Base-by-base conservation (phyloP, 306 rosid genomes). In the Fagus sylvatica region DNA sequence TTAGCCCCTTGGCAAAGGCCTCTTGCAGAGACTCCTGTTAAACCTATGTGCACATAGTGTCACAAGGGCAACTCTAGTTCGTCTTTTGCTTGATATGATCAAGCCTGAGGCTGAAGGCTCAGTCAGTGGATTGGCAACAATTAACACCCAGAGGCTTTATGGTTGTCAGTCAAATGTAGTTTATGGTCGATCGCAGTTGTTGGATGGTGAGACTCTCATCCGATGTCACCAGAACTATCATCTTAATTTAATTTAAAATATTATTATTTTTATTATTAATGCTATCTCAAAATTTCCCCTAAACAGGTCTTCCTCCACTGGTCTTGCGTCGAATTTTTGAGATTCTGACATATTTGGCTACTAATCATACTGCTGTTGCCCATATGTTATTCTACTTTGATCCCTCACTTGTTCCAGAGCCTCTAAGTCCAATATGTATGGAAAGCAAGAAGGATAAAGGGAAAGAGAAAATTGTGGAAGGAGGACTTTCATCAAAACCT, bases 1-100 rank as follows among this genome's bases (percentile, higher is more conserved):
- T 22, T 84, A 96, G 99, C 99, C 99, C 66, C 99, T 96, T 85
- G 98, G 96, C 73, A 96, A 90, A 88, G 99, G 99, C 76, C 98
- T 93, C 75, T 84, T 96, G 85, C 99, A 90, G 89, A 91, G 99
- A 81, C 99, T 96, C 69, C 76, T 96, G 75, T 84, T 93, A 77
- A 96, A 93, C 89, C 87, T 96, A 55, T 91, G 98, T 81, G 97
- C 96, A 6, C 97, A 96, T 77, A 93, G 98, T 74, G 84, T 86
- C 71, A 93, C 97, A 71, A 88, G 98, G 84, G 89, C 92, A 60
- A 85, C 79, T 79, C 90, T 96, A 80, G 86, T 91, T 77, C 81
- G 80, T 60, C 90, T 88, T 76, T 80, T 95, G 83, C 96, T 95
- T 22, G 88, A 87, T 84, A 88, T 93, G 96, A 90, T 93, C 85